Percentiles rank a stretch among this genome's conserved stretches.
These are phyloP conservation scores for Cyberlindnera americana DNA, from an alignment of 805 yeast species.

Conservation along the genomic window DNA sequence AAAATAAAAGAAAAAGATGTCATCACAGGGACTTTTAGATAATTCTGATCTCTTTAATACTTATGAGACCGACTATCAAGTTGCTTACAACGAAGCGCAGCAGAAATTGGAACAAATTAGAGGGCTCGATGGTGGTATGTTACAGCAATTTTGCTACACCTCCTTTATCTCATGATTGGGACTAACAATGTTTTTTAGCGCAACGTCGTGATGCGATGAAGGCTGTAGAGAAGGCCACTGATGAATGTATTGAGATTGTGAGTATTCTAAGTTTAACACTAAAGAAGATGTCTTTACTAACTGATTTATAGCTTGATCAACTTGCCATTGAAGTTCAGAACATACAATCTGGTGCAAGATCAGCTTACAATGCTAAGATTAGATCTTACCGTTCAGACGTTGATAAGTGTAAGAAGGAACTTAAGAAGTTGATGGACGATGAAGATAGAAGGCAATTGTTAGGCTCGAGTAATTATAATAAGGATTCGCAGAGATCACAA, in stretches of 20 bases:
- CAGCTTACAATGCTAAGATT: slow-evolving; percentile 68
- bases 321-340: slow-evolving; percentile 84
- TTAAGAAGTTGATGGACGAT: slow-evolving; percentile 59
- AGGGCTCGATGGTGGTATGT: slow-evolving; percentile 42
- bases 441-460: slow-evolving; percentile 72
- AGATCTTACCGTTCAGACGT: slow-evolving; percentile 65
- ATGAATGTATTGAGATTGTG: slow-evolving; percentile 70
- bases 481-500: slow-evolving; percentile 74
- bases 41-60: slow-evolving; percentile 27
- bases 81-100: slow-evolving; percentile 66
- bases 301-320: slow-evolving; percentile 68
- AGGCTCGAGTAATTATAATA: slow-evolving; percentile 41
- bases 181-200: too few species aligned
- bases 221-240: slow-evolving; percentile 64
- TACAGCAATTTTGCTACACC: too few species aligned
- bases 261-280: too few species aligned
- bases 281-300: too few species aligned
- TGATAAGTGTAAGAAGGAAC: slow-evolving; percentile 53
- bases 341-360: slow-evolving; percentile 68
- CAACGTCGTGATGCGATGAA: slow-evolving; percentile 52
- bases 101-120: slow-evolving; percentile 57
- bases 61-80: slow-evolving; percentile 44
- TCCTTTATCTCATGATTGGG: too few species aligned
- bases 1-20: slow-evolving; percentile 22
- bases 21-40: slow-evolving; percentile 24